phyloP scores from a whole-genome alignment of 140 eudicot genomes.

The Oenanthe javanica region DNA sequence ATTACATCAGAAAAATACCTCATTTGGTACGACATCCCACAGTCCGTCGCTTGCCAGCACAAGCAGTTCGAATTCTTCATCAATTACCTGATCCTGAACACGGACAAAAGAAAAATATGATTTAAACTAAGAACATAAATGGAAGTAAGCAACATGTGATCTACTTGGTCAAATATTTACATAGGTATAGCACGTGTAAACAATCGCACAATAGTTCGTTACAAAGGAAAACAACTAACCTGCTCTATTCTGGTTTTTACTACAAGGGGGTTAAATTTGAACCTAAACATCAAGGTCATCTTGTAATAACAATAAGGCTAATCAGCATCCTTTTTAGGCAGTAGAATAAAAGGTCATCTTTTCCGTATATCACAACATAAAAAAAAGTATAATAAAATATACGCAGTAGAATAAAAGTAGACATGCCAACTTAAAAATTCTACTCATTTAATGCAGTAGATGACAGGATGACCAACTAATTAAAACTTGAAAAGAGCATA shows the following conservation, averaged over 20 bases:
- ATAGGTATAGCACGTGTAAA: background rate
- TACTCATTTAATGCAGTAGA: background rate
- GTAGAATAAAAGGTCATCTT: no score
- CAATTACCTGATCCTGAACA: background rate
- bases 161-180: background rate
- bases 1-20: slow-evolving; percentile 32
- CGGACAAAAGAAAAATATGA: background rate
- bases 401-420: background rate
- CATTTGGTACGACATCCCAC: slow-evolving; percentile 87
- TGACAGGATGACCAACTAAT: background rate
- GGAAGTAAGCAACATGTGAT: background rate
- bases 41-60: slow-evolving; percentile 14
- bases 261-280: background rate
- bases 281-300: background rate
- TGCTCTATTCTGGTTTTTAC: background rate
- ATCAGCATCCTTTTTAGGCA: background rate
- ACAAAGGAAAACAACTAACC: background rate
- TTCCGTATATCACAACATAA: background rate
- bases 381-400: background rate
- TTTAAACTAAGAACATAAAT: background rate
- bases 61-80: background rate
- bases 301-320: background rate
- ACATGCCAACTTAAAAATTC: background rate
- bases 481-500: no score
- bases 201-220: background rate